A percentile compares a stretch with the other conserved stretches of the same genome.
Evolutionary conservation across 805 yeast species (phyloP).

Genomic region (Wickerhamomyces subpelliculosus): DNA sequence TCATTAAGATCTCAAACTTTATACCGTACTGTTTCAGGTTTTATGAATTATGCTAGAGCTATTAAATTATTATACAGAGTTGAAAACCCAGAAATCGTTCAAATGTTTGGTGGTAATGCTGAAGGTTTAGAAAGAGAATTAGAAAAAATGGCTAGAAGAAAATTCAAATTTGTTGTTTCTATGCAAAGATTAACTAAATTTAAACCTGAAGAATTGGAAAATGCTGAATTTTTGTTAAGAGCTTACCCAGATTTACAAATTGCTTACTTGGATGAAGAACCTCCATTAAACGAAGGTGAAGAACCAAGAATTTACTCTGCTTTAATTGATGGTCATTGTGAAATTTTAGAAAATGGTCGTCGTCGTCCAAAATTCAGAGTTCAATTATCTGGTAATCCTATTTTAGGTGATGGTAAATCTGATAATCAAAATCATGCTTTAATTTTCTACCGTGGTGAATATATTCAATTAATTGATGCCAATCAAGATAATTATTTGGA

Average conservation of each 20-base stretch:
- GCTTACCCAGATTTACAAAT: conserved; percentile 84
- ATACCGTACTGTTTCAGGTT: conserved; percentile 95
- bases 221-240: conserved; percentile 72
- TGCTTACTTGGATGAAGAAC: conserved; percentile 92
- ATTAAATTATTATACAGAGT: conserved; percentile 89
- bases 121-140: conserved; percentile 93
- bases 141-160: conserved; percentile 82
- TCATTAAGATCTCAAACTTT: conserved; percentile 94
- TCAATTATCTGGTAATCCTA: conserved; percentile 77
- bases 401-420: conserved; percentile 83
- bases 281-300: conserved; percentile 64
- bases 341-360: conserved; percentile 62
- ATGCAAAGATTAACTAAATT: conserved; percentile 80
- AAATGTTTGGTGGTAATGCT: conserved; percentile 98
- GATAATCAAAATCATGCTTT: conserved; percentile 81
- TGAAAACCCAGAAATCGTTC: conserved; percentile 91
- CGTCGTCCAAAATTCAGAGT: conserved; percentile 74
- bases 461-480: conserved; percentile 78
- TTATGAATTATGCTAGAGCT: conserved; percentile 97
- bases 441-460: conserved; percentile 79
- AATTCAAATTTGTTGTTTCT: conserved; percentile 73
- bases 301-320: conserved; percentile 70
- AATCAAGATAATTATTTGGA: conserved; percentile 83
- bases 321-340: conserved; percentile 76
- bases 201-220: conserved; percentile 67